Evolutionary conservation across 225 moss, liverwort and hornwort species (phyloP), one percentile per base, ranked within the genome.

Genomic region (Thuidium tamariscinum): DNA sequence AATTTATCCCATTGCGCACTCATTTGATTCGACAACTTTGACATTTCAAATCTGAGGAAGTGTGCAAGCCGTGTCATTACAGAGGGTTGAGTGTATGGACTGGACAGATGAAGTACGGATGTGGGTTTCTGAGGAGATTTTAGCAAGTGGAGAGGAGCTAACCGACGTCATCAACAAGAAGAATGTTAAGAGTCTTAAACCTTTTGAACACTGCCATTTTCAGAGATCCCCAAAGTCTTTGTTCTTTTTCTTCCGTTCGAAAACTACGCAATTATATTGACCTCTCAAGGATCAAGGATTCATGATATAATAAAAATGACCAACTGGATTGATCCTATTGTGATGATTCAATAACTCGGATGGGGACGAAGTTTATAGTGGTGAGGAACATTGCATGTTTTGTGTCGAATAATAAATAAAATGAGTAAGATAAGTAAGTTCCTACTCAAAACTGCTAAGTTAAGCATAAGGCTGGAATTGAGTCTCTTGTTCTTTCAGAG

Each of bases 41-140:
- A 44, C 32, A 30, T 62, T 44, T 79, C 44, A 79, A 79, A 32
- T 79, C 15, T 62, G 80, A 62, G 21, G 30, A 80, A 6, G 22
- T 62, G 32, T 62, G 79, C 79, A 79, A 79, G 79, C 61, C 44
- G 32, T 79, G 61, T 60, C 62, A 44, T 79, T 46, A 79, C 9
- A 2, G 79, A 32, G 32, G 46, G 44, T 62, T 61, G 62, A 80
- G 46, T 62, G 30, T 12, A 56, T 78, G 81, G 55, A 22, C 51
- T 89, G 87, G 69, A 65, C 90, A 95, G 95, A 93, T 62, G 94
- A 94, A 90, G 95, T 95, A 60, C 90, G 95, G 75, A 90, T 95
- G 86, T 95, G 94, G 95, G 95, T 94, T 61, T 93, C 72, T 82
- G 94, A 94, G 87, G 95, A 95, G 91, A 93, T 68, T 34, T 81